Evolutionary conservation across 2,329 filamentous ascomycete species (phyloP).

Genomic region (Cercospora janseana): DNA sequence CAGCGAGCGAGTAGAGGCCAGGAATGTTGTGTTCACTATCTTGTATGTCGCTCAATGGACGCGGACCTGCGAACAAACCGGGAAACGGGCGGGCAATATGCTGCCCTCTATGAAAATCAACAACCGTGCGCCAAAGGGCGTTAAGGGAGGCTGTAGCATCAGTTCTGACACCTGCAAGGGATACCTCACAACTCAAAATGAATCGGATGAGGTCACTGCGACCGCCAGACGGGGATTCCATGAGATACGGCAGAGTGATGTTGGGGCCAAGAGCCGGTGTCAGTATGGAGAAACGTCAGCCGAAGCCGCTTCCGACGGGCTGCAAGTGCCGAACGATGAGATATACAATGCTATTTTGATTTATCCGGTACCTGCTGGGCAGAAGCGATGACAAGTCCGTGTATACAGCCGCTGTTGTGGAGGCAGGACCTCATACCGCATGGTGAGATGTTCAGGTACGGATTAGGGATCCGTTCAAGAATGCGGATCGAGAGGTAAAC

Average conservation of each 20-base stretch:
- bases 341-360: no score
- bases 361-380: no score
- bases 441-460: neutral
- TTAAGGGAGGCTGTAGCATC: neutral
- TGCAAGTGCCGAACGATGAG: no score
- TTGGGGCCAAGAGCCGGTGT: constrained; percentile 5
- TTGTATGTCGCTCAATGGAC: neutral
- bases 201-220: constrained; percentile 12
- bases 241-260: constrained; percentile 6
- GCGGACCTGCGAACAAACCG: constrained; percentile 3
- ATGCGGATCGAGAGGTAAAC: neutral
- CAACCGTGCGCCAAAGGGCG: neutral
- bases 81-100: constrained; percentile 1
- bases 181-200: constrained; percentile 15
- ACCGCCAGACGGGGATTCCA: constrained; percentile 9
- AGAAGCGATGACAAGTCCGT: neutral
- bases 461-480: neutral
- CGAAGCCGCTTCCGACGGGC: no score
- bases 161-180: constrained; percentile 14
- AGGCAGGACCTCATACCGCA: no score
- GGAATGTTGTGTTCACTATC: no score
- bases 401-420: neutral
- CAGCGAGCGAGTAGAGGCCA: no score
- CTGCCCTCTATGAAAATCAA: constrained; percentile 3
- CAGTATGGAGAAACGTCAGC: neutral